Percentiles rank a stretch among this genome's conserved stretches.
phyloP scores from a whole-genome alignment of 306 rosid species.

The Lotus japonicus region DNA sequence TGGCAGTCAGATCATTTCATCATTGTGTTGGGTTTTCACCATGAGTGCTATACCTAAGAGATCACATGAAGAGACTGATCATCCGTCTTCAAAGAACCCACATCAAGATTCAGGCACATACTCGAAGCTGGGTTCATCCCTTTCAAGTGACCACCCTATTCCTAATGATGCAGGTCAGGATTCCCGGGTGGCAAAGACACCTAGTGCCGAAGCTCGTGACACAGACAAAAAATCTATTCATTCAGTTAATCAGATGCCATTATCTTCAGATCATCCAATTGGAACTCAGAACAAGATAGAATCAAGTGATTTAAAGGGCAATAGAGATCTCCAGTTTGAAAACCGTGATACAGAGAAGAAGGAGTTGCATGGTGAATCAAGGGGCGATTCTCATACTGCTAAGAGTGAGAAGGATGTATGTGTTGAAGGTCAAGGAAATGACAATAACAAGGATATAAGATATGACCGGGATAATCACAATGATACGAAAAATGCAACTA shows the following conservation, averaged over 20 bases:
- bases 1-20: slow-evolving; percentile 17
- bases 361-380: slow-evolving; percentile 52
- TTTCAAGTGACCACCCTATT: slow-evolving; percentile 52
- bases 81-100: slow-evolving; percentile 59
- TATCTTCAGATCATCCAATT: slow-evolving; percentile 49
- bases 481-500: slow-evolving; percentile 55
- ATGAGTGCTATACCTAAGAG: slow-evolving; percentile 82
- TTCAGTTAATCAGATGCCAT: slow-evolving; percentile 45
- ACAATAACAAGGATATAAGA: slow-evolving; percentile 62
- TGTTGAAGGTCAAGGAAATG: slow-evolving; percentile 54
- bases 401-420: slow-evolving; percentile 73
- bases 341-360: slow-evolving; percentile 75
- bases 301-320: slow-evolving; percentile 58
- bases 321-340: slow-evolving; percentile 62
- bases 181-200: slow-evolving; percentile 45
- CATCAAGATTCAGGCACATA: slow-evolving; percentile 59
- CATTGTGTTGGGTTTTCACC: slow-evolving; percentile 18
- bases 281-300: slow-evolving; percentile 56
- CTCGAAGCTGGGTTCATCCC: slow-evolving; percentile 50
- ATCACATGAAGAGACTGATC: slow-evolving; percentile 66
- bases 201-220: slow-evolving; percentile 68
- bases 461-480: slow-evolving; percentile 56
- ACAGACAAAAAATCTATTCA: slow-evolving; percentile 70
- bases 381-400: slow-evolving; percentile 60
- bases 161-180: slow-evolving; percentile 65